Evolutionary conservation across 495 filamentous ascomycete genomes (phyloP).

Genomic region (Evernia prunastri): DNA sequence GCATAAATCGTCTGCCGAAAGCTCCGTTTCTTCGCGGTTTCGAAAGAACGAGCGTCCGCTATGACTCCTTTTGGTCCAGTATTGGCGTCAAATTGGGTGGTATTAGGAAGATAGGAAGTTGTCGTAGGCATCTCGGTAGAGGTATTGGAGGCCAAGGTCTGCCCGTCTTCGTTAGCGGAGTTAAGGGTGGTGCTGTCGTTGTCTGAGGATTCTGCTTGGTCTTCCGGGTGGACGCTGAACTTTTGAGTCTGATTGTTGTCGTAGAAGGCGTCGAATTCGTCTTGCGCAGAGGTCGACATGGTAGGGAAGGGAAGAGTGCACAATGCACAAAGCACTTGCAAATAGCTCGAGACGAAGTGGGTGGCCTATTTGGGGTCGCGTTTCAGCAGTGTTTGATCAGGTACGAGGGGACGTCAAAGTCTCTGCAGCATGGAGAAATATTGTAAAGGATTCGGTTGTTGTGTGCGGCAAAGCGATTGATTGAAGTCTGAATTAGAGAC

Average conservation of each 20-base stretch:
- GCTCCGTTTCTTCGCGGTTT: slow-evolving; percentile 66
- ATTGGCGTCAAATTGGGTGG: slow-evolving; percentile 68
- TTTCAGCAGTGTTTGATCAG: slow-evolving; percentile 1
- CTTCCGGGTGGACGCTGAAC: slow-evolving; percentile 52
- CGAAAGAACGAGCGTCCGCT: slow-evolving; percentile 86
- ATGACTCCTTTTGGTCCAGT: slow-evolving; percentile 99
- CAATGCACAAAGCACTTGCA: not conserved
- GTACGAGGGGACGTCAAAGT: not conserved
- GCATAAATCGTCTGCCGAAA: slow-evolving; percentile 45
- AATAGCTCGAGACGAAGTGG: slow-evolving; percentile 1
- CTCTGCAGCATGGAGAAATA: not conserved
- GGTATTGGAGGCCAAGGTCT: slow-evolving; percentile 51
- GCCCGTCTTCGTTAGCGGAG: slow-evolving; percentile 48
- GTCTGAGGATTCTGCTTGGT: slow-evolving; percentile 36
- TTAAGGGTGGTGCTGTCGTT: slow-evolving; percentile 40
- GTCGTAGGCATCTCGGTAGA: slow-evolving; percentile 39
- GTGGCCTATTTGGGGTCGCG: not conserved
- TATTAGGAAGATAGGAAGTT: slow-evolving; percentile 44
- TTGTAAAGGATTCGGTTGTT: not conserved
- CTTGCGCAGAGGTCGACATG: slow-evolving; percentile 65
- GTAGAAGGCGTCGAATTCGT: slow-evolving; percentile 76
- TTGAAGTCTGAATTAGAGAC: no score
- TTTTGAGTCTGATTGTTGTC: slow-evolving; percentile 44
- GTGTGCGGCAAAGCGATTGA: not conserved
- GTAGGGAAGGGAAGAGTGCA: not conserved